Percentiles rank a stretch among this genome's conserved stretches.
Conservation (phyloP, 139 green algal species). For the Tetradesmus obliquus region DNA sequence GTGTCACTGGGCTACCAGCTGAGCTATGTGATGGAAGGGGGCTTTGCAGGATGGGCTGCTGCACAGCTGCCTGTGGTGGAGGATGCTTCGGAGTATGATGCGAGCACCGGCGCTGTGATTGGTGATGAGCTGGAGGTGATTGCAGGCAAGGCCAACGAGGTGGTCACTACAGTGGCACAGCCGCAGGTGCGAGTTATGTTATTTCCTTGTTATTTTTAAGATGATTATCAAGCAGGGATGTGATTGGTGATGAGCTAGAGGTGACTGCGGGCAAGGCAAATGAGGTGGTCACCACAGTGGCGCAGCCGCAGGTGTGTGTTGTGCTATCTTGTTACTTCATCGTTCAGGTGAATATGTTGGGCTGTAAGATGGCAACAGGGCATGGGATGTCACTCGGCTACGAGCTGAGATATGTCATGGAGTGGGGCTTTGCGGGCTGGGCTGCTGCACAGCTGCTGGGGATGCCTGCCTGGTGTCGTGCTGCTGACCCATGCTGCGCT, state of each 20-base stretch:
- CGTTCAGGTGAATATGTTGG: too few species aligned
- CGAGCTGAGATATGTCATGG: too few species aligned
- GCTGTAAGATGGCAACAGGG: too few species aligned
- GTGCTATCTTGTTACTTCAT: background rate
- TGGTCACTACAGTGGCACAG: constrained; percentile 39
- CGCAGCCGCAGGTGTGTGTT: constrained; percentile 28
- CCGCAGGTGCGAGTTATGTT: background rate
- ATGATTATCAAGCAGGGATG: background rate
- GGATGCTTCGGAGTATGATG: constrained; percentile 22
- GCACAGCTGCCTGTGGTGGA: constrained; percentile 51
- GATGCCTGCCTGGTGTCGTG: background rate
- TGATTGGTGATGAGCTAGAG: constrained; percentile 59
- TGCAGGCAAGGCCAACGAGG: constrained; percentile 15
- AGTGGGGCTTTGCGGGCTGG: background rate
- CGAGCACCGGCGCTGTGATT: constrained; percentile 47
- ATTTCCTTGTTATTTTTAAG: background rate
- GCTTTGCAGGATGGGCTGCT: constrained; percentile 58
- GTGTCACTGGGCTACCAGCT: constrained; percentile 3
- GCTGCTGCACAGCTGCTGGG: background rate
- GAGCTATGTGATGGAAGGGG: constrained; percentile 52
- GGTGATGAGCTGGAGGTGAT: constrained; percentile 55
- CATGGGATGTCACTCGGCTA: too few species aligned
- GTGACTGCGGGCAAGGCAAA: constrained; percentile 35
- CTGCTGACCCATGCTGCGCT: constrained; percentile 17
- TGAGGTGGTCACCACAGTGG: constrained; percentile 22